Conservation (phyloP, 2,329 filamentous ascomycete species). For the Helicocarpus griseus region DNA sequence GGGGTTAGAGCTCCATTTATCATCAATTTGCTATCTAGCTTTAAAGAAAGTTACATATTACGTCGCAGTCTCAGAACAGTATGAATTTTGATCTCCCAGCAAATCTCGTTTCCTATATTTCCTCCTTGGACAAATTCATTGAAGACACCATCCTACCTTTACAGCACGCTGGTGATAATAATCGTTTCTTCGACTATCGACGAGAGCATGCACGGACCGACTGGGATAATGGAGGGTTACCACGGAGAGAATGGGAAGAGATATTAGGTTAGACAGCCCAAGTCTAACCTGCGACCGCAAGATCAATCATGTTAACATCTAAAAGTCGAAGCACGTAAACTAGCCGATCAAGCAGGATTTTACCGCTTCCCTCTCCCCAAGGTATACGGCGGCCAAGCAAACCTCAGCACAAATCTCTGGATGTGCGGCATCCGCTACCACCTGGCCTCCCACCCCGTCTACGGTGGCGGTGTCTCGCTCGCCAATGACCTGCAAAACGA, state of each 20-base stretch:
- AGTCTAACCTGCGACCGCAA: not conserved
- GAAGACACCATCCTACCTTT: constrained; percentile 43
- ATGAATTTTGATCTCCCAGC: constrained; percentile 50
- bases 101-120: constrained; percentile 40
- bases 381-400: constrained; percentile 45
- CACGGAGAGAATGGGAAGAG: constrained; percentile 49
- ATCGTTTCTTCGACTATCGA: constrained; percentile 57
- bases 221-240: constrained; percentile 49
- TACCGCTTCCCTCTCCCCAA: constrained; percentile 49
- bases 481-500: constrained; percentile 58
- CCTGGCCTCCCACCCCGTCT: constrained; percentile 42
- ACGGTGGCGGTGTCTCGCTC: constrained; percentile 44
- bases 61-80: constrained; percentile 1
- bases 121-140: constrained; percentile 49
- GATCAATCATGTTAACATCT: not conserved
- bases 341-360: constrained; percentile 52
- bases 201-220: constrained; percentile 53
- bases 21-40: not conserved
- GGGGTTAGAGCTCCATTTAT: not conserved
- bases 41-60: not conserved
- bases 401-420: constrained; percentile 46
- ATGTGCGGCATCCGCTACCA: constrained; percentile 55
- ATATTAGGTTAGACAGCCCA: constrained; percentile 28
- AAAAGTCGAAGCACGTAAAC: constrained; percentile 33
- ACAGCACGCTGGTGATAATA: constrained; percentile 48